phyloP scores from a whole-genome alignment of 805 yeast species.

The Kodamaea kakaduensis region DNA sequence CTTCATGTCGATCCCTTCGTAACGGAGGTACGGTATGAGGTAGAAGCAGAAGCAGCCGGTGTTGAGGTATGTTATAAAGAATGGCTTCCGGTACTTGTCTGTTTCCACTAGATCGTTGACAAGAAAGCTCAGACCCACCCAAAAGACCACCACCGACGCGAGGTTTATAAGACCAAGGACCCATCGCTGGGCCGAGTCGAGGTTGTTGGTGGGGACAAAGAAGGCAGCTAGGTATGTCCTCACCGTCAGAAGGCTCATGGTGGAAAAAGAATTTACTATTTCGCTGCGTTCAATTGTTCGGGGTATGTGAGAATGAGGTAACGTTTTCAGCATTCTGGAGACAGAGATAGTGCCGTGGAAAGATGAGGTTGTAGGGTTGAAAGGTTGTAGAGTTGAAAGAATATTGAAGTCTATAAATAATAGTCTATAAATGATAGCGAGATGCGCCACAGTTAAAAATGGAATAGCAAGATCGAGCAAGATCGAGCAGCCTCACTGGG shows the following conservation, averaged over 20 bases:
- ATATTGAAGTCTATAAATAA: too few relatives aligned
- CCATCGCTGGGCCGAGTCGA: slow-evolving; percentile 51
- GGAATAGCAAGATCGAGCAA: too few relatives aligned
- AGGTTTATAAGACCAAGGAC: slow-evolving; percentile 71
- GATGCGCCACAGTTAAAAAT: too few relatives aligned
- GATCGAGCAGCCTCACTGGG: too few relatives aligned
- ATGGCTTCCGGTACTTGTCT: slow-evolving; percentile 78
- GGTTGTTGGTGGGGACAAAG: slow-evolving; percentile 19
- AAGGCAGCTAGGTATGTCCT: slow-evolving; percentile 16
- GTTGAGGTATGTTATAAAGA: slow-evolving; percentile 86
- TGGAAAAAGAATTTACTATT: slow-evolving; percentile 1
- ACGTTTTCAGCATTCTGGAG: too few relatives aligned
- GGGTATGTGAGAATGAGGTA: background rate
- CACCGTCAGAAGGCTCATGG: slow-evolving; percentile 4
- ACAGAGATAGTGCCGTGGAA: too few relatives aligned
- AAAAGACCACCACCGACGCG: slow-evolving; percentile 70
- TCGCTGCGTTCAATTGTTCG: background rate
- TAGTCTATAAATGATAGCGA: too few relatives aligned
- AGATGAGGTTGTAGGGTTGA: too few relatives aligned
- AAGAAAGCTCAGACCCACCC: slow-evolving; percentile 89
- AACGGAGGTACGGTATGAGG: slow-evolving; percentile 53
- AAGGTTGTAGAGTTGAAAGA: too few relatives aligned
- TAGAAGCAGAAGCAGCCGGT: slow-evolving; percentile 82
- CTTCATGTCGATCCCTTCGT: slow-evolving; percentile 21
- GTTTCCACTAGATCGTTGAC: slow-evolving; percentile 73